A percentile compares a stretch with the other conserved stretches of the same genome.
Conservation (phyloP, 1,139 yeast genomes). For the Kodamaea suecica region DNA sequence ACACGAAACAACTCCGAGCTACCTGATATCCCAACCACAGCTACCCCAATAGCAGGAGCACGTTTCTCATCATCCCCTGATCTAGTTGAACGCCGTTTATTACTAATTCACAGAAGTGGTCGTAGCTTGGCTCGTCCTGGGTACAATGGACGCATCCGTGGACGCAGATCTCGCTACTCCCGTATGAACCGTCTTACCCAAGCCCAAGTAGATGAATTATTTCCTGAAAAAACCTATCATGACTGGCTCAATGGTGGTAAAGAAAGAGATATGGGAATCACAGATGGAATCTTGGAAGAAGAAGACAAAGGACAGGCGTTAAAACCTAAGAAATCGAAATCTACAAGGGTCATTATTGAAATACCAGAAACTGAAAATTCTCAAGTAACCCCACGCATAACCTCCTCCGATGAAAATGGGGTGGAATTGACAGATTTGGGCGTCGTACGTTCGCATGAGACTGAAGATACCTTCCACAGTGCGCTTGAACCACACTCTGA, state of each 20-base stretch:
- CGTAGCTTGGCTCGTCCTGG: too few relatives aligned
- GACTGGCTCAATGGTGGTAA: conserved; percentile 63
- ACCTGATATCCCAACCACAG: conserved; percentile 1
- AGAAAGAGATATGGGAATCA: conserved; percentile 33
- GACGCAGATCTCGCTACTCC: conserved; percentile 38
- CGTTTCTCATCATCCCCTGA: conserved; percentile 5
- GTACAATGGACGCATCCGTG: conserved; percentile 25
- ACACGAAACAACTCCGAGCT: not conserved
- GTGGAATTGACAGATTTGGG: conserved; percentile 6
- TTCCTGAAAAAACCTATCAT: conserved; percentile 61
- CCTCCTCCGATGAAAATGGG: conserved; percentile 2
- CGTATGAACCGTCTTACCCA: conserved; percentile 55
- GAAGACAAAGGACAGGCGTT: conserved; percentile 24
- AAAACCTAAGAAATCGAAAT: too few relatives aligned
- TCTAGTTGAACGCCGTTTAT: conserved; percentile 20
- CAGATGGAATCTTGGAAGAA: conserved; percentile 37
- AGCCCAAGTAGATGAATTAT: conserved; percentile 60
- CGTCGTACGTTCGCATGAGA: not conserved
- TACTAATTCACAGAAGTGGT: conserved; percentile 26
- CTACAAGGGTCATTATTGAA: too few relatives aligned
- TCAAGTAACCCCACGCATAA: too few relatives aligned
- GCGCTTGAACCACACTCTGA: conserved; percentile 2
- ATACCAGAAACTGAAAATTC: too few relatives aligned
- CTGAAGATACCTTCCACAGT: conserved; percentile 4
- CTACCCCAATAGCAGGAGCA: conserved; percentile 1